Evolutionary conservation across 2,329 filamentous ascomycete genomes (phyloP).

Genomic region (Rhynchosporium secalis): DNA sequence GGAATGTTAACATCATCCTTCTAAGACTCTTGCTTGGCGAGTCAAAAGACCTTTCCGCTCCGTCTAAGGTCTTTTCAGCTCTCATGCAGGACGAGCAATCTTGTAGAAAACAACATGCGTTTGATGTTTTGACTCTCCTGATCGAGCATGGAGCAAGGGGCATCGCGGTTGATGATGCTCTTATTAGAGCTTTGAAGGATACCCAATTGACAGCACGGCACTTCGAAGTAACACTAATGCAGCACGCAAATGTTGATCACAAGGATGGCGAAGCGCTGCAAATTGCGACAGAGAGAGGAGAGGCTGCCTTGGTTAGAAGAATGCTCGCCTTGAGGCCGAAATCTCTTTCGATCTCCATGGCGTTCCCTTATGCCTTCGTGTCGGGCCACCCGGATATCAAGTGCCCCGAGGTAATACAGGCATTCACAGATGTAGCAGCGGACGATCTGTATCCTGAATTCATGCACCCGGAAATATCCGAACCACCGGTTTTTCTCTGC

Average conservation of each 20-base stretch:
- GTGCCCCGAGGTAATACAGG: constrained; percentile 49
- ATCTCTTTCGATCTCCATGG: constrained; percentile 51
- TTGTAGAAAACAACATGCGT: constrained; percentile 20
- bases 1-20: constrained; percentile 12
- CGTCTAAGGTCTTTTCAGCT: constrained; percentile 22
- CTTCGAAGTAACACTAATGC: constrained; percentile 50
- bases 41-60: constrained; percentile 19
- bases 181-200: constrained; percentile 25
- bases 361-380: constrained; percentile 56
- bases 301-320: constrained; percentile 50
- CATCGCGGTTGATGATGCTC: constrained; percentile 24
- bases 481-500: constrained; percentile 53
- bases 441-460: constrained; percentile 53
- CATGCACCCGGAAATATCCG: constrained; percentile 46
- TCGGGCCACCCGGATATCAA: constrained; percentile 50
- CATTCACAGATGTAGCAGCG: constrained; percentile 53
- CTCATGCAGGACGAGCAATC: constrained; percentile 18
- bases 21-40: constrained; percentile 22
- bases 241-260: constrained; percentile 24
- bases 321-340: constrained; percentile 54
- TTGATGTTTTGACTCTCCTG: constrained; percentile 38
- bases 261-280: constrained; percentile 27
- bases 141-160: constrained; percentile 28
- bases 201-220: constrained; percentile 37
- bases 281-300: constrained; percentile 48